Conservation (phyloP, 345 rosid genomes). For the Eucalyptus dawsonii region DNA sequence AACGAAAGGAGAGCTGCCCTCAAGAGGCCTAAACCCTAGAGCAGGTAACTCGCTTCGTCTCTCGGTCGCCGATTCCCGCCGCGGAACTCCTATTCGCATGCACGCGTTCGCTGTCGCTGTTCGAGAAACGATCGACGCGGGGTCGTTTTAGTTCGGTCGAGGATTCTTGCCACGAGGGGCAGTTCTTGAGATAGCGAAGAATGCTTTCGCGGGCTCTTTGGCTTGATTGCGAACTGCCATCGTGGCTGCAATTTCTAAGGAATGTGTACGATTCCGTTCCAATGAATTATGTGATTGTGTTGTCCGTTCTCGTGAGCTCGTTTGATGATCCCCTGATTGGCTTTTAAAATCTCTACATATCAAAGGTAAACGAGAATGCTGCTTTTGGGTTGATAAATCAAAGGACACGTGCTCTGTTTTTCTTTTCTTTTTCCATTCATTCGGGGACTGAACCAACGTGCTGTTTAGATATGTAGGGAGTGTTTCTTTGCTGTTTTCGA, state of each 20-base stretch:
- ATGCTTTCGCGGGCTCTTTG: background rate
- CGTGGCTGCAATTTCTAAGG: background rate
- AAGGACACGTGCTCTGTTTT: background rate
- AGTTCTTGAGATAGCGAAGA: background rate
- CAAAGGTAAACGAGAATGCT: background rate
- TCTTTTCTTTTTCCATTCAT: background rate
- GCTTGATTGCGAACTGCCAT: background rate
- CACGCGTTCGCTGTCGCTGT: background rate
- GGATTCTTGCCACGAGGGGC: background rate
- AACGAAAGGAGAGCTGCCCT: conserved; percentile 53
- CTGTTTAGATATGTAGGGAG: conserved; percentile 67
- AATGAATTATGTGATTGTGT: background rate
- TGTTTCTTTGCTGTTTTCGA: conserved; percentile 79
- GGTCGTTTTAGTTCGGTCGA: background rate
- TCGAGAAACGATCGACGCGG: background rate
- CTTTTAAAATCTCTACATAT: background rate
- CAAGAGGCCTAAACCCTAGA: conserved; percentile 86
- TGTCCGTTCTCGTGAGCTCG: background rate
- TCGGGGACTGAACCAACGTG: background rate
- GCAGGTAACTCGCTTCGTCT: conserved; percentile 26
- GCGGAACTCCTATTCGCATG: background rate
- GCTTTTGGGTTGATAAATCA: background rate
- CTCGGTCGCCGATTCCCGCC: background rate
- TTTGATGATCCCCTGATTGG: background rate
- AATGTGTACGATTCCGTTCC: background rate